phyloP scores from a whole-genome alignment of 306 rosid genomes.

The Hippophae tibetana region DNA sequence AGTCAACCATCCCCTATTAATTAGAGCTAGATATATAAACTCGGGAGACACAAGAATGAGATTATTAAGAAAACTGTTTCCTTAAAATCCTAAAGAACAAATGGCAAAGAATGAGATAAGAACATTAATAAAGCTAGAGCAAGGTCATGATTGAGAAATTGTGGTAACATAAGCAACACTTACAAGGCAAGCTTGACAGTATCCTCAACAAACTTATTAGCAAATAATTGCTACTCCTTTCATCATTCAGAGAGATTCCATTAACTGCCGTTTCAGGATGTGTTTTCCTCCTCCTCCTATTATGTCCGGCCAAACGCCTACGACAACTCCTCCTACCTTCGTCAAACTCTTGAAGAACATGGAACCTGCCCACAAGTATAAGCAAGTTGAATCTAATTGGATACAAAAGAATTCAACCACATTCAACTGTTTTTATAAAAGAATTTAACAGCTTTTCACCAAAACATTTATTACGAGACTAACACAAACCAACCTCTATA shows the following conservation, averaged over 20 bases:
- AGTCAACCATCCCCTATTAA: too few species aligned
- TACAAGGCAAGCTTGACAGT: conserved; percentile 71
- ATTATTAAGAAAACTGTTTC: background rate
- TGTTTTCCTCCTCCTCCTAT: conserved; percentile 71
- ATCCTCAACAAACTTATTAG: conserved; percentile 57
- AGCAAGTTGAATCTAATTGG: conserved; percentile 21
- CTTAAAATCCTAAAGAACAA: background rate
- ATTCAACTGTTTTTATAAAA: conserved; percentile 2
- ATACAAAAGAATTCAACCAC: conserved; percentile 4
- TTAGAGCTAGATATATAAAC: too few species aligned
- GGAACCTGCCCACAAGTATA: conserved; percentile 59
- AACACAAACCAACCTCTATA: conserved; percentile 2
- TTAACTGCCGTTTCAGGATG: conserved; percentile 56
- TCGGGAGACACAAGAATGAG: conserved; percentile 10
- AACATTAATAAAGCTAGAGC: background rate
- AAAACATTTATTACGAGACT: conserved; percentile 4
- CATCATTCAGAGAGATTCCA: conserved; percentile 53
- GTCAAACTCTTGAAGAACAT: conserved; percentile 82
- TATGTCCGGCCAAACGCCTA: conserved; percentile 84
- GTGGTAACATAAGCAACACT: conserved; percentile 21
- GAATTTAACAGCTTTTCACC: background rate
- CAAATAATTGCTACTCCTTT: conserved; percentile 60
- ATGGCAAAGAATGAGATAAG: background rate
- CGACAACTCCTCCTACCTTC: conserved; percentile 96
- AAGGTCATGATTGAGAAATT: background rate